A percentile compares a stretch with the other conserved stretches of the same genome.
These are phyloP conservation scores for Fraxinus cuspidata DNA, from an alignment of 257 asterid genomes.

Conservation along the genomic window DNA sequence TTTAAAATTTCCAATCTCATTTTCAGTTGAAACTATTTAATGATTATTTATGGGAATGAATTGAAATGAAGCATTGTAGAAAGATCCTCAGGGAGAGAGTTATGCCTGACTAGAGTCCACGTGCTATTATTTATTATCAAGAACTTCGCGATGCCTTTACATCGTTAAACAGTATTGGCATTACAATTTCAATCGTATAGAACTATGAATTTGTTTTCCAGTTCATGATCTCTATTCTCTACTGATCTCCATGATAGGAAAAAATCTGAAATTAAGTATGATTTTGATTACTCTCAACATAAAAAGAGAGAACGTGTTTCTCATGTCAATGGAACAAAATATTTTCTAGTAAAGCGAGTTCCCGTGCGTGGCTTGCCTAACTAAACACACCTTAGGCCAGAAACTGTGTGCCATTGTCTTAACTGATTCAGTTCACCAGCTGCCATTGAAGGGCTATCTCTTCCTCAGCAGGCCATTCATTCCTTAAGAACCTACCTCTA, in stretches of 20 bases:
- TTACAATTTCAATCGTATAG: too few relatives aligned
- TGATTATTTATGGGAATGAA: too few relatives aligned
- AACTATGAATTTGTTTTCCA: too few relatives aligned
- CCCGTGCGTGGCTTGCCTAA: constrained; percentile 15
- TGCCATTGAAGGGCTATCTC: constrained; percentile 76
- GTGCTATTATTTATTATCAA: too few relatives aligned
- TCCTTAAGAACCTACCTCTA: constrained; percentile 87
- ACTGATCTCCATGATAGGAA: neutral
- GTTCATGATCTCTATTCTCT: too few relatives aligned
- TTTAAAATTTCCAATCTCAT: too few relatives aligned
- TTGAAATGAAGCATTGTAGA: too few relatives aligned
- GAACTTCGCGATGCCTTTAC: too few relatives aligned
- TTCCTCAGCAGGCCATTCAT: constrained; percentile 73
- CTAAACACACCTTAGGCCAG: constrained; percentile 79
- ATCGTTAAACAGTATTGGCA: too few relatives aligned
- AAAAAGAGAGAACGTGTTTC: neutral
- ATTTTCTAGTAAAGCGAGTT: constrained; percentile 10
- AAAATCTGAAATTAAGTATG: neutral
- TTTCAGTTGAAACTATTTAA: too few relatives aligned
- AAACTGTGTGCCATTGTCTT: constrained; percentile 83
- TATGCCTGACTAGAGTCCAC: too few relatives aligned
- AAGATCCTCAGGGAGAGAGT: too few relatives aligned
- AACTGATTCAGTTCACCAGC: constrained; percentile 82
- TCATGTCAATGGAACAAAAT: neutral
- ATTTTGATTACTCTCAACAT: neutral